phyloP scores from a whole-genome alignment of 2,329 filamentous ascomycete species.

The Cladosporium sp. region DNA sequence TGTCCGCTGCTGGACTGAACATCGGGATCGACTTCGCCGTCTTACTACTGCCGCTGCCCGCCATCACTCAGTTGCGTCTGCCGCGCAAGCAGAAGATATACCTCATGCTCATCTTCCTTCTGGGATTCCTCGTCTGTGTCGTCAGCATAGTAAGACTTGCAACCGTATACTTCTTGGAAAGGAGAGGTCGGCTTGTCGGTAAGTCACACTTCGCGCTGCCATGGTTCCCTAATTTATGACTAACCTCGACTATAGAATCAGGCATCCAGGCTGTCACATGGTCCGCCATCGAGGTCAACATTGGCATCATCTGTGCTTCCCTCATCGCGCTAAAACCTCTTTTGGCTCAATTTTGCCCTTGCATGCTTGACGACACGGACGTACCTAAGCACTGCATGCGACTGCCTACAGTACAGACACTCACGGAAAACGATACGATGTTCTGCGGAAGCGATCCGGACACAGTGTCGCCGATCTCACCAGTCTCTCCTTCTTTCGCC shows the following conservation, averaged over 20 bases:
- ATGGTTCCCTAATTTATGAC: constrained; percentile 9
- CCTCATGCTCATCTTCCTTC: constrained; percentile 40
- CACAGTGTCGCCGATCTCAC: neutral
- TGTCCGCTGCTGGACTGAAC: constrained; percentile 41
- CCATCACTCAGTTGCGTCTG: constrained; percentile 37
- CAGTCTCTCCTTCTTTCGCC: neutral
- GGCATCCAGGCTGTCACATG: constrained; percentile 40
- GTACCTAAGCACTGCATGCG: constrained; percentile 19
- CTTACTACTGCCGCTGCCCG: constrained; percentile 43
- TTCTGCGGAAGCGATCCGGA: neutral
- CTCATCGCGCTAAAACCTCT: constrained; percentile 42
- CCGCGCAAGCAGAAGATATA: constrained; percentile 40
- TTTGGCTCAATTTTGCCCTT: constrained; percentile 33
- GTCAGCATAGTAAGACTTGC: constrained; percentile 24
- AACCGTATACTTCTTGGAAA: constrained; percentile 20
- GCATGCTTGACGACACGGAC: constrained; percentile 23
- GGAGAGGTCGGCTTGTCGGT: constrained; percentile 21
- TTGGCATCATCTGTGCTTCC: constrained; percentile 43
- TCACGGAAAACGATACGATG: neutral
- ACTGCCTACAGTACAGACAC: constrained; percentile 12
- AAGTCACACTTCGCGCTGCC: neutral
- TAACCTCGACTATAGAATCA: constrained; percentile 18
- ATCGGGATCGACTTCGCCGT: constrained; percentile 43
- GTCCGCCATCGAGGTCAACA: constrained; percentile 40
- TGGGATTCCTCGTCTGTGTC: constrained; percentile 36